Conservation (phyloP, 78 protist species). For the Dictyostelium purpureum region DNA sequence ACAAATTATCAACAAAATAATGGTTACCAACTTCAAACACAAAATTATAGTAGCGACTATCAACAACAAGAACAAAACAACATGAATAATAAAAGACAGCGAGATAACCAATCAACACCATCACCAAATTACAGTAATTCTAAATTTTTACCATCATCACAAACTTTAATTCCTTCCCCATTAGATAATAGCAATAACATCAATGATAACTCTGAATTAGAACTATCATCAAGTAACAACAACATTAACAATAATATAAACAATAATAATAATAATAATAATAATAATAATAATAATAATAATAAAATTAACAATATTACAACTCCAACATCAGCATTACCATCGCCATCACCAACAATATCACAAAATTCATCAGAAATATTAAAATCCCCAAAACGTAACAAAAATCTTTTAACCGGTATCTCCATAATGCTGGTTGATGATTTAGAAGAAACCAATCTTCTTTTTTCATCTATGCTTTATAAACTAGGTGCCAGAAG, state of each 20-base stretch:
- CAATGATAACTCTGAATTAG: background rate
- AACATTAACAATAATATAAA: no score
- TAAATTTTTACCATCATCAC: background rate
- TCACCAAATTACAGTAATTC: no score
- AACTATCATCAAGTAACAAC: background rate
- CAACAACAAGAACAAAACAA: no score
- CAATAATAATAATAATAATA: background rate
- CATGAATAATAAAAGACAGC: no score
- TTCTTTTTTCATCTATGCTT: constrained; percentile 32
- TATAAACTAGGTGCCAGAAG: constrained; percentile 28
- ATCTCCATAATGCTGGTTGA: constrained; percentile 22
- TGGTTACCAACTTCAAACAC: no score
- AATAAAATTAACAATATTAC: background rate
- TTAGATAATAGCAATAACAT: background rate
- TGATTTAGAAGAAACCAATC: constrained; percentile 47
- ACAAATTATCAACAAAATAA: background rate
- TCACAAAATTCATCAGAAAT: background rate
- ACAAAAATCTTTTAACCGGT: background rate
- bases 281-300: background rate
- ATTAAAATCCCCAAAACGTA: background rate
- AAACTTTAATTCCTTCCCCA: background rate
- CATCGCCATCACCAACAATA: background rate
- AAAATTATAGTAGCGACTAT: no score
- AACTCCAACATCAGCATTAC: background rate
- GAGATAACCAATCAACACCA: no score